Base-by-base conservation (phyloP, 1,284 basidiomycete species). In the Malassezia vespertilionis region DNA sequence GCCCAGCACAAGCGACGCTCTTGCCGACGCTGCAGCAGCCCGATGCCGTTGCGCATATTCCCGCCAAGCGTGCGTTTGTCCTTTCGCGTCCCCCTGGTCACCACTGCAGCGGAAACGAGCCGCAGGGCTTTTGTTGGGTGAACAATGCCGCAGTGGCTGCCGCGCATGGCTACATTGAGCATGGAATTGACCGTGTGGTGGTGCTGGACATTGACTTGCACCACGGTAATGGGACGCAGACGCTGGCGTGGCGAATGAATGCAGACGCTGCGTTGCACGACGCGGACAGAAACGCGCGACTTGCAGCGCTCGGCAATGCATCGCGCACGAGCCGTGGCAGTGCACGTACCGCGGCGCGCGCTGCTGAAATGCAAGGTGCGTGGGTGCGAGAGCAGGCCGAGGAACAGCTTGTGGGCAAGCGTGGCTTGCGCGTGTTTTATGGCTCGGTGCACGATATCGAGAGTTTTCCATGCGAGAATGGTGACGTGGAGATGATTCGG, bases 131-230 rank as follows among this genome's bases (percentile, higher is more conserved):
- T 71, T 96, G 87, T 72, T 87, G 91, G 64, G 79, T 93, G 31
- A 95, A 96, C 66, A 96, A 96, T 63, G 85, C 90, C 0, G 81
- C 83, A 1, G 79, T 96, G 3, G 89, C 79, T 0, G 86, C 88
- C 20, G 84, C 88, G 15, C 86, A 95, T 68, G 90, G 86, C 84
- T 82, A 95, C 69, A 72, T 89, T 3, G 75, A 80, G 40, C 82
- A 95, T 62, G 78, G 79, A 5, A 76, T 93, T 40, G 80, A 83
- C 36, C 80, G 86, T 22, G 77, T 86, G 1, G 78, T 91, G 27
- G 83, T 96, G 40, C 79, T 95, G 35, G 91, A 96, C 64, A 88
- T 95, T 53, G 90, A 96, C 72, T 75, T 95, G 5, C 89, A 95
- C 72, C 89, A 93, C 61, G 57, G 71, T 23, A 57, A 96, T 64